Evolutionary conservation across 2,329 filamentous ascomycete genomes (phyloP).

Genomic region (Trichoderma gracile): DNA sequence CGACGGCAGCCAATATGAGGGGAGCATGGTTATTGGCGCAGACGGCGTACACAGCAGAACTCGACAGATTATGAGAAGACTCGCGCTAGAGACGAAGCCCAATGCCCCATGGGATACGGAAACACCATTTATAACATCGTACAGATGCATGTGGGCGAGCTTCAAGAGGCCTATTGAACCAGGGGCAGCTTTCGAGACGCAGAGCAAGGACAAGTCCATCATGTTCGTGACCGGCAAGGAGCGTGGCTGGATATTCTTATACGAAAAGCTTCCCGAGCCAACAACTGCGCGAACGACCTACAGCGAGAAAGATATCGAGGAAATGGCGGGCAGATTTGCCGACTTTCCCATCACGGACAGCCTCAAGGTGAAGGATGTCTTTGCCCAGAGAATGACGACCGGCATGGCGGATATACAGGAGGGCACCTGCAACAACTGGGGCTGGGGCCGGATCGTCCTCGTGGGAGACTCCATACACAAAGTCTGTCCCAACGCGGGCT

Average conservation of each 20-base stretch:
- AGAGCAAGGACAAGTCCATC: constrained; percentile 32
- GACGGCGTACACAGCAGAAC: constrained; percentile 47
- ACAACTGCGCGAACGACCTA: constrained; percentile 34
- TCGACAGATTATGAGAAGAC: constrained; percentile 38
- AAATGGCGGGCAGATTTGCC: constrained; percentile 32
- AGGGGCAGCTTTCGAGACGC: constrained; percentile 38
- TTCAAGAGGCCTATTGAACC: constrained; percentile 31
- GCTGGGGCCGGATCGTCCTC: constrained; percentile 39
- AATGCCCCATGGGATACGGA: constrained; percentile 31
- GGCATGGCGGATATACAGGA: constrained; percentile 42
- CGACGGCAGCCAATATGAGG: constrained; percentile 39
- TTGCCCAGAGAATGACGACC: constrained; percentile 30
- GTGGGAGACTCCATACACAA: constrained; percentile 43
- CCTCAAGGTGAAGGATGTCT: constrained; percentile 38
- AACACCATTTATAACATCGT: constrained; percentile 37
- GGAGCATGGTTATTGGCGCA: constrained; percentile 44
- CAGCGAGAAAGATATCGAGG: constrained; percentile 33
- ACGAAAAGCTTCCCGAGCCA: constrained; percentile 35
- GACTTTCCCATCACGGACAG: constrained; percentile 31
- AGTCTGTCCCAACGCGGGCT: constrained; percentile 40
- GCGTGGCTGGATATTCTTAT: constrained; percentile 38
- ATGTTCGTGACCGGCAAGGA: constrained; percentile 37
- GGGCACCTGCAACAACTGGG: constrained; percentile 41
- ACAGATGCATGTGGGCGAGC: constrained; percentile 40
- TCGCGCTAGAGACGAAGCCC: constrained; percentile 31